phyloP scores from a whole-genome alignment of 179 eudicot species.

The Beta lomatogona region DNA sequence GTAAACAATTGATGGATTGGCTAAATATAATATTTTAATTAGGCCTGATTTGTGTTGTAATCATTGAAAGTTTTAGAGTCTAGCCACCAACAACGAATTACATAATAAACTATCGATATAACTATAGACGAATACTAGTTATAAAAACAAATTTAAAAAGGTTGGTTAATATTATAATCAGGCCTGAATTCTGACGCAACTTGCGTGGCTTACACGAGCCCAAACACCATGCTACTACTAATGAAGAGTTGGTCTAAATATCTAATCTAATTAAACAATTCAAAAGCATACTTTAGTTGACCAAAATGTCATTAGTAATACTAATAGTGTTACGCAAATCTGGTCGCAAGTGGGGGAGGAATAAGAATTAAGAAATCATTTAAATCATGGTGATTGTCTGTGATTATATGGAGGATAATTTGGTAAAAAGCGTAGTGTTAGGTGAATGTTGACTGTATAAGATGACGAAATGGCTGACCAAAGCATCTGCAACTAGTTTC shows the following conservation, averaged over 20 bases:
- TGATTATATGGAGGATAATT: not conserved
- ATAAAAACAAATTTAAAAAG: not conserved
- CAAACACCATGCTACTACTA: not conserved
- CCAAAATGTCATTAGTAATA: not conserved
- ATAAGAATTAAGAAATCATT: not conserved
- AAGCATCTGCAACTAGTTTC: too few relatives aligned
- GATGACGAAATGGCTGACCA: constrained; percentile 15
- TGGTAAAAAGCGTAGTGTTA: not conserved
- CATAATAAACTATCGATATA: too few relatives aligned
- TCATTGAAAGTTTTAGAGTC: too few relatives aligned
- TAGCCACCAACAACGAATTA: too few relatives aligned
- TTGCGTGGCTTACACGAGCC: constrained; percentile 20
- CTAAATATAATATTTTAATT: too few relatives aligned
- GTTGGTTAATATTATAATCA: constrained; percentile 6
- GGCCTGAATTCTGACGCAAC: constrained; percentile 22
- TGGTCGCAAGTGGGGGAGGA: constrained; percentile 16
- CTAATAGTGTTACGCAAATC: constrained; percentile 10
- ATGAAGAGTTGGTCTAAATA: too few relatives aligned
- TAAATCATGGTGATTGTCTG: constrained; percentile 11
- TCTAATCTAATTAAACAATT: not conserved
- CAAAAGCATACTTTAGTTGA: constrained; percentile 19
- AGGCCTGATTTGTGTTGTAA: not conserved
- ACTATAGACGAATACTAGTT: too few relatives aligned
- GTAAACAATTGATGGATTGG: not conserved
- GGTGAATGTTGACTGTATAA: constrained; percentile 9